phyloP scores from a whole-genome alignment of 2,329 filamentous ascomycete genomes.

The Gremmenia infestans region DNA sequence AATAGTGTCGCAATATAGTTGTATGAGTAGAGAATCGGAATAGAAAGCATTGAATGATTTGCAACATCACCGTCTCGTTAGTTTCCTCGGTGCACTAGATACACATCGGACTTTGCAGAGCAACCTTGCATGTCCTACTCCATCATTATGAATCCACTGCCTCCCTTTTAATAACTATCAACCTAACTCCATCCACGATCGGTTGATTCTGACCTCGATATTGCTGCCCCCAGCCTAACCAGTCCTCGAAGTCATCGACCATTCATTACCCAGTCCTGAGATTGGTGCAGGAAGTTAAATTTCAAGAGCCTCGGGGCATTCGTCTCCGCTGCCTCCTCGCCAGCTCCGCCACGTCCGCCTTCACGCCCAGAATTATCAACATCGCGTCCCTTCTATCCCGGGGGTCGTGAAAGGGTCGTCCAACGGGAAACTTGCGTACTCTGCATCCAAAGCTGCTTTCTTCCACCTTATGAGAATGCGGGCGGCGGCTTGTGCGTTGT shows the following conservation, averaged over 20 bases:
- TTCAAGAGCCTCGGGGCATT: conserved; percentile 49
- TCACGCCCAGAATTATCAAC: conserved; percentile 18
- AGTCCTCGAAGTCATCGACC: background rate
- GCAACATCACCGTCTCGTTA: too few species aligned
- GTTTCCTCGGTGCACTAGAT: too few species aligned
- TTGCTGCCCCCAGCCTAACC: background rate
- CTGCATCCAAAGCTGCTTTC: conserved; percentile 42
- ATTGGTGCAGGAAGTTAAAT: conserved; percentile 47
- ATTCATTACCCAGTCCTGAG: conserved; percentile 37
- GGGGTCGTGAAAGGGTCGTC: conserved; percentile 28
- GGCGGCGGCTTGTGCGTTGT: conserved; percentile 46
- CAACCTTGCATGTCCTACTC: too few species aligned
- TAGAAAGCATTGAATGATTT: too few species aligned
- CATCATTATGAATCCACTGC: background rate
- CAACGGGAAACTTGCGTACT: conserved; percentile 17
- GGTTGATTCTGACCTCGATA: background rate
- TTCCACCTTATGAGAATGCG: conserved; percentile 51
- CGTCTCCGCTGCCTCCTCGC: conserved; percentile 54
- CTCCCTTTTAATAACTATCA: background rate
- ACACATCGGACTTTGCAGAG: too few species aligned
- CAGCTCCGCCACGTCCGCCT: conserved; percentile 37
- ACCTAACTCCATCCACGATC: background rate
- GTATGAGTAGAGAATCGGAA: background rate
- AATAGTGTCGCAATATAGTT: background rate
- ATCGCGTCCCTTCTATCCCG: conserved; percentile 15